These are phyloP conservation scores for Garcia nutans DNA, from an alignment of 345 rosid genomes.

Conservation along the genomic window DNA sequence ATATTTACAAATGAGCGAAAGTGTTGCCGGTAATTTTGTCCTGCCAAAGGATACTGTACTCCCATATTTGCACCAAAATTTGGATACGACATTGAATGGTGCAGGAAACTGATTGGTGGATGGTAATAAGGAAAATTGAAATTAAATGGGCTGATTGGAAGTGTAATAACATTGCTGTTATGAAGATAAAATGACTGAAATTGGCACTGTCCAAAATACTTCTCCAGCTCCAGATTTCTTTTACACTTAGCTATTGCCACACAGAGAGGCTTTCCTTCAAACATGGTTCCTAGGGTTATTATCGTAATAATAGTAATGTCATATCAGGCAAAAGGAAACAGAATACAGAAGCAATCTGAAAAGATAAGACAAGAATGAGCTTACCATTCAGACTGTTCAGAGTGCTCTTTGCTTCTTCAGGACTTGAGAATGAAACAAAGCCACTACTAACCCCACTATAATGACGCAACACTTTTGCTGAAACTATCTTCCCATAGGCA, in stretches of 20 bases:
- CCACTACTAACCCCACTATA: conserved; percentile 61
- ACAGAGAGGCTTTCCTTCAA: conserved; percentile 44
- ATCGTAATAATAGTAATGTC: background rate
- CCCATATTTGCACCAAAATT: conserved; percentile 28
- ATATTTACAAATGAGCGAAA: conserved; percentile 36
- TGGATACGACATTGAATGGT: conserved; percentile 21
- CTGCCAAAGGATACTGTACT: conserved; percentile 14
- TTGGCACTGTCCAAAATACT: conserved; percentile 8
- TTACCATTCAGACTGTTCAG: conserved; percentile 50
- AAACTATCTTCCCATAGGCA: conserved; percentile 47
- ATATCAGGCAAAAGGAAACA: background rate
- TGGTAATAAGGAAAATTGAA: conserved; percentile 15
- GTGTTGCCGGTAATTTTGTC: conserved; percentile 30
- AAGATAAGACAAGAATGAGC: conserved; percentile 5
- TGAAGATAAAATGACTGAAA: conserved; percentile 14
- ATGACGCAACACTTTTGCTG: conserved; percentile 56
- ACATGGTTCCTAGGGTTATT: conserved; percentile 37
- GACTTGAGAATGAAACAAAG: conserved; percentile 65
- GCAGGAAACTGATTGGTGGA: conserved; percentile 18
- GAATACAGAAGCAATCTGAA: conserved; percentile 1
- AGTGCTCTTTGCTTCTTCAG: conserved; percentile 61
- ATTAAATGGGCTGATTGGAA: conserved; percentile 19
- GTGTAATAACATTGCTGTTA: conserved; percentile 14
- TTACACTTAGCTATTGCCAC: conserved; percentile 64
- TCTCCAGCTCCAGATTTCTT: conserved; percentile 46